Base-by-base conservation (phyloP, 2,329 filamentous ascomycete genomes). In the Neofusicoccum sp. region DNA sequence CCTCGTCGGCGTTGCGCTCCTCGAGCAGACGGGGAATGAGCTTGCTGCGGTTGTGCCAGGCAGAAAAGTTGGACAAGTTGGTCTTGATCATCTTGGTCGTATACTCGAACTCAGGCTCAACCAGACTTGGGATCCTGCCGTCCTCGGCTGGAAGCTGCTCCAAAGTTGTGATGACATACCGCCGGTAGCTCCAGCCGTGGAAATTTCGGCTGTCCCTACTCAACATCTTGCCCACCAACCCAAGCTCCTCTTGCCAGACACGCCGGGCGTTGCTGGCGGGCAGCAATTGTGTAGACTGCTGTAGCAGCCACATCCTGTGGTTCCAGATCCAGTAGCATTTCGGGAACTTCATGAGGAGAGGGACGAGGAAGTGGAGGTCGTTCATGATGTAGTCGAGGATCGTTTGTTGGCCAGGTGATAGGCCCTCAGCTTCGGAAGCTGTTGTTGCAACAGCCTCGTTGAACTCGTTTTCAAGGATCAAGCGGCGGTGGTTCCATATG, bases 251-350 rank as follows among this genome's bases (percentile, higher is more conserved):
- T 68, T 89, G 81, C 95, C 95, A 99, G 53, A 97, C 80, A 40
- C 80, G 76, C 24, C 84, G 82, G 1, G 91, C 85, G 14, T 78
- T 71, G 0, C 78, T 61, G 1, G 75, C 64, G 2, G 86, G 82
- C 8, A 96, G 79, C 16, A 87, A 80, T 11, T 80, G 72, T 48
- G 89, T 89, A 34, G 87, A 87, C 72, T 91, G 85, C 59, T 88
- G 80, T 12, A 99, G 80, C 3, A 93, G 79, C 93, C 95, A 99
- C 47, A 89, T 77, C 30, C 95, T 88, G 75, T 97, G 93, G 68
- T 96, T 96, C 95, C 95, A 99, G 70, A 99, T 93, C 93, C 95
- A 98, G 79, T 99, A 99, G 81, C 95, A 98, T 75, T 99, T 99
- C 6, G 95, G 95, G 66, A 86, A 93, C 66, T 91, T 86, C 65